Conservation (phyloP, 164 flowering plant species). For the Umbellularia californica region DNA sequence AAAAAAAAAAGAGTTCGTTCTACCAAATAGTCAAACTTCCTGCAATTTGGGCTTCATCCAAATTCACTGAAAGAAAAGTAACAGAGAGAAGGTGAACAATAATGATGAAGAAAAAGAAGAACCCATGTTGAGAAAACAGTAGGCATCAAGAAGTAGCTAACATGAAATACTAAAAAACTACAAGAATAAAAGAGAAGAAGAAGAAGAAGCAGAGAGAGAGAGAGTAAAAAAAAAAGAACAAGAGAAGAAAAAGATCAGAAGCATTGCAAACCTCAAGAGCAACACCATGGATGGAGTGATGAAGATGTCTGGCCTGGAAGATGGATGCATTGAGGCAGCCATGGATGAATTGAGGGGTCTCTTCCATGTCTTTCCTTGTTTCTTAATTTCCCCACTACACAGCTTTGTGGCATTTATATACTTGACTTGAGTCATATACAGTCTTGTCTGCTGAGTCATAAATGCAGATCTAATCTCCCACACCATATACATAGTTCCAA, state of each 20-base stretch:
- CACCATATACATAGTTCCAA: background rate
- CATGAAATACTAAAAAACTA: too few species aligned
- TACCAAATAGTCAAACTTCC: too few species aligned
- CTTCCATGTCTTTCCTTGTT: background rate
- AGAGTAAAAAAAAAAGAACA: background rate
- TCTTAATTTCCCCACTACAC: background rate
- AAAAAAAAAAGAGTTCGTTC: too few species aligned
- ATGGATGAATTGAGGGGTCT: slow-evolving; percentile 5
- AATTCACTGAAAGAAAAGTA: too few species aligned
- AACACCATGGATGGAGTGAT: slow-evolving; percentile 2
- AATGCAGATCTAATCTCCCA: background rate
- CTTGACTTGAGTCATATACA: background rate
- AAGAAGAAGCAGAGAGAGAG: background rate
- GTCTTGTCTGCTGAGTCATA: background rate
- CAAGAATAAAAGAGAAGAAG: too few species aligned
- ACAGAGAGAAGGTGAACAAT: too few species aligned
- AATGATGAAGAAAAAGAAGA: too few species aligned
- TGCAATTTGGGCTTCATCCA: too few species aligned
- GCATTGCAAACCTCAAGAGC: background rate
- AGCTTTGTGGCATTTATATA: background rate
- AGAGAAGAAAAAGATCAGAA: background rate
- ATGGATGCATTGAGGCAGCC: slow-evolving; percentile 9
- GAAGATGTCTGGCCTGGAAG: slow-evolving; percentile 1
- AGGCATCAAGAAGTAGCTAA: too few species aligned
- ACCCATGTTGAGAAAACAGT: too few species aligned